Evolutionary conservation across 2,329 filamentous ascomycete species (phyloP).

Genomic region (Botrytis byssoidea): DNA sequence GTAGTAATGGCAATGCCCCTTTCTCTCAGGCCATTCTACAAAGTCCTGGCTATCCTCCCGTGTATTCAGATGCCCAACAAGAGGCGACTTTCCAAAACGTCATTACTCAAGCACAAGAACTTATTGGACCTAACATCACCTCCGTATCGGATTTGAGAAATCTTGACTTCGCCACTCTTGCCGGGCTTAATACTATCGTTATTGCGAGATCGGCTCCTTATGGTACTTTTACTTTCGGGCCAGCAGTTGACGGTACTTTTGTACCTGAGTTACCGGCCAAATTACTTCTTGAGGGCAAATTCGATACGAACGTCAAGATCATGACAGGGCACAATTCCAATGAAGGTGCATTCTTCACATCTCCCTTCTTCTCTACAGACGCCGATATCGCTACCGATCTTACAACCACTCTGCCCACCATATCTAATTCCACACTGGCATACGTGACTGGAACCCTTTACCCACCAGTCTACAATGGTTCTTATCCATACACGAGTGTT

Average conservation of each 20-base stretch:
- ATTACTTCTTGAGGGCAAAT: conserved; percentile 46
- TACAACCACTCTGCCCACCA: conserved; percentile 26
- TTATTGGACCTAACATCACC: conserved; percentile 20
- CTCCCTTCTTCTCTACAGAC: conserved; percentile 36
- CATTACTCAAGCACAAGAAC: conserved; percentile 24
- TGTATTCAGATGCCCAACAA: conserved; percentile 7
- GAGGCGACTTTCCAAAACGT: conserved; percentile 23
- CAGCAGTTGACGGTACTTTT: conserved; percentile 50
- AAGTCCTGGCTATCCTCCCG: conserved; percentile 32
- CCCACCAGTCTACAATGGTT: conserved; percentile 48
- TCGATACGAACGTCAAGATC: conserved; percentile 45
- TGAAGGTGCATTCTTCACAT: conserved; percentile 39
- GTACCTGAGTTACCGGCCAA: conserved; percentile 47
- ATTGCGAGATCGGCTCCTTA: conserved; percentile 33
- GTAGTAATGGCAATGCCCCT: conserved; percentile 39
- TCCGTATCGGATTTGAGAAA: conserved; percentile 17
- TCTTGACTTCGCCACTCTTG: conserved; percentile 21
- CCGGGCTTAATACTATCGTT: conserved; percentile 26
- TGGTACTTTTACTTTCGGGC: conserved; percentile 46
- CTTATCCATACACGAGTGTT: conserved; percentile 46
- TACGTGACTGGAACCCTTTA: conserved; percentile 49
- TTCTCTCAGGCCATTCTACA: conserved; percentile 44
- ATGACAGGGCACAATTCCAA: conserved; percentile 48
- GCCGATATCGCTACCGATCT: conserved; percentile 21
- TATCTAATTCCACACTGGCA: conserved; percentile 23